Percentiles rank a stretch among this genome's conserved stretches.
phyloP scores from a whole-genome alignment of 2,329 filamentous ascomycete species.

The Pseudogymnoascus sp. region DNA sequence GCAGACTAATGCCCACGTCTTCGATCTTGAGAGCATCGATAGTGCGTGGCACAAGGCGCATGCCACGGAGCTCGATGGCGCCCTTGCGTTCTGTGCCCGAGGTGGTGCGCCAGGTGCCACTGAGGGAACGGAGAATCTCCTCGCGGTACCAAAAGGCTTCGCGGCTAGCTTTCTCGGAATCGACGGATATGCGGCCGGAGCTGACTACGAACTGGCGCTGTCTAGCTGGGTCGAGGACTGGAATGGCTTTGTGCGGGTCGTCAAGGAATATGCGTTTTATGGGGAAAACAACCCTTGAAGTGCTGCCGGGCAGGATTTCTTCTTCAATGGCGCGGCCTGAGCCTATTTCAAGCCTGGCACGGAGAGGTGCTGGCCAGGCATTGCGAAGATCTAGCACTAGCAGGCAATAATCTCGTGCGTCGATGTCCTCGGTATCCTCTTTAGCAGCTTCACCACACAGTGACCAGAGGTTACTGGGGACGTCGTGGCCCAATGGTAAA shows the following conservation, averaged over 20 bases:
- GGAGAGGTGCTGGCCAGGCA: conserved; percentile 76
- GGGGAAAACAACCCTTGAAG: conserved; percentile 68
- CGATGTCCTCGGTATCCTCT: conserved; percentile 29
- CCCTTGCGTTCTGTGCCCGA: conserved; percentile 51
- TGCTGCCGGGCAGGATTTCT: conserved; percentile 59
- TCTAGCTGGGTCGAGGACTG: conserved; percentile 71
- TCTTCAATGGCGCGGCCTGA: conserved; percentile 31
- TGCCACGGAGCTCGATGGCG: conserved; percentile 65
- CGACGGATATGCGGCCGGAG: conserved; percentile 68
- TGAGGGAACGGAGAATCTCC: conserved; percentile 63
- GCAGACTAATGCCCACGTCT: conserved; percentile 63
- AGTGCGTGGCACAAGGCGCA: conserved; percentile 70
- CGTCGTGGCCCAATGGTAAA: conserved; percentile 60
- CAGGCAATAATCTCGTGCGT: conserved; percentile 63
- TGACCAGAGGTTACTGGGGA: conserved; percentile 56
- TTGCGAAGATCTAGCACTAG: conserved; percentile 81
- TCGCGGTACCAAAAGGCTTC: conserved; percentile 92
- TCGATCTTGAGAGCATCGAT: conserved; percentile 76
- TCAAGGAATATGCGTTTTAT: conserved; percentile 68
- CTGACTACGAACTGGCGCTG: conserved; percentile 91
- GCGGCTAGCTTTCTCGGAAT: conserved; percentile 67
- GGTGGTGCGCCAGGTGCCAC: conserved; percentile 61
- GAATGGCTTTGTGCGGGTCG: conserved; percentile 72
- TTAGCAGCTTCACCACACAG: conserved; percentile 32
- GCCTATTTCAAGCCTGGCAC: conserved; percentile 49